Conservation (phyloP, 768 basidiomycete species). For the Suillus decipiens region DNA sequence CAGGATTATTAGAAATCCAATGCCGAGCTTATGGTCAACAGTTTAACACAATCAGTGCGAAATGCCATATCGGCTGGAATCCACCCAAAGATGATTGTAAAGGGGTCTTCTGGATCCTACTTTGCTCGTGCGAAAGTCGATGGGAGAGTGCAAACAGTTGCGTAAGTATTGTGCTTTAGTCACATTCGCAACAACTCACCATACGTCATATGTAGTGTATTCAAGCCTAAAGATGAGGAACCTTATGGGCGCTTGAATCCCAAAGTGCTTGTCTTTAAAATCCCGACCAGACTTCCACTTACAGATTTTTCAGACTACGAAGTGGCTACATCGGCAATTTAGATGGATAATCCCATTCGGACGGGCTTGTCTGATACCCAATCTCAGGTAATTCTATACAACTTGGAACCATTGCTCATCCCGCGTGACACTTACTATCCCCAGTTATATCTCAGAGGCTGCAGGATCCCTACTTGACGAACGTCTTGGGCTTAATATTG, state of each 20-base stretch:
- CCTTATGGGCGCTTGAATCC: constrained; percentile 88
- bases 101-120: constrained; percentile 90
- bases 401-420: neutral
- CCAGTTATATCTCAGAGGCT: constrained; percentile 85
- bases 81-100: constrained; percentile 89
- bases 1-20: constrained; percentile 1
- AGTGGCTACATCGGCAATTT: constrained; percentile 88
- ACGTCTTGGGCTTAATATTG: constrained; percentile 74
- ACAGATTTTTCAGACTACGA: constrained; percentile 61
- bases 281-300: neutral
- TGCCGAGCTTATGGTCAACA: constrained; percentile 28
- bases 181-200: neutral
- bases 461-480: constrained; percentile 84
- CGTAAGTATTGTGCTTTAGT: constrained; percentile 48
- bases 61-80: constrained; percentile 73
- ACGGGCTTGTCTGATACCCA: constrained; percentile 85
- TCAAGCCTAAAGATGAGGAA: constrained; percentile 91
- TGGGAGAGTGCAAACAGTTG: constrained; percentile 75
- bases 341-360: constrained; percentile 92
- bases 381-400: constrained; percentile 59
- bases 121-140: constrained; percentile 86
- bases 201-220: constrained; percentile 53
- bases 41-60: constrained; percentile 64
- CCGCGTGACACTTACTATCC: constrained; percentile 2
- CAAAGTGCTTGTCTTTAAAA: constrained; percentile 49